Base-by-base conservation (phyloP, 2,329 filamentous ascomycete genomes). In the Kalaharituber pfeilii region DNA sequence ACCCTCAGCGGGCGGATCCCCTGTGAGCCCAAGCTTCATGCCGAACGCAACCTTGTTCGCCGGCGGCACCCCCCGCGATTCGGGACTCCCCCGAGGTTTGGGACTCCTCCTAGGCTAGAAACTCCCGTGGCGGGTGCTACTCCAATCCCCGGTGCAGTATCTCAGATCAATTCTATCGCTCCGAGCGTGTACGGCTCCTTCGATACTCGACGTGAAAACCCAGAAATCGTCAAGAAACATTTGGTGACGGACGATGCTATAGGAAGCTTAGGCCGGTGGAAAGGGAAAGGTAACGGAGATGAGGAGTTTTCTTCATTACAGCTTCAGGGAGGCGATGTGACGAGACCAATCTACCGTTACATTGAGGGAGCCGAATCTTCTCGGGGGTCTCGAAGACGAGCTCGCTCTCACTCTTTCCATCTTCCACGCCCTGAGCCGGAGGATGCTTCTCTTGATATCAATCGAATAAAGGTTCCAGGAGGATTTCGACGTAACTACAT, bases 321-420 rank as follows among this genome's bases (percentile, higher is more conserved):
- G 66, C 72, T 98, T 49, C 93, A 96, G 67, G 91, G 91, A 57
- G 91, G 91, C 59, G 91, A 98, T 67, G 83, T 95, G 55, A 95
- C 89, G 24, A 76, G 91, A 57, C 86, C 89, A 53, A 94, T 98
- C 63, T 98, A 98, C 72, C 82, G 86, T 63, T 98, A 93, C 86
- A 86, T 87, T 5, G 87, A 96, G 67, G 85, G 93, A 66, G 55
- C 51, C 20, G 61, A 84, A 51, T 81, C 93, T 65, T 73, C 79
- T 49, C 78, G 81, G 61, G 71, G 73, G 49, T 75, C 74, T 57
- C 69, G 71, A 15, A 20, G 27, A 11, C 68, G 71, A 27, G 72
- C 74, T 18, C 78, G 78, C 62, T 94, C 88, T 70, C 82, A 88
- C 71, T 96, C 88, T 68, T 95, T 95, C 67, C 80, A 82, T 63